These are phyloP conservation scores for Globisporangium lucens DNA, from an alignment of 352 stramenopile genomes.

Conservation along the genomic window DNA sequence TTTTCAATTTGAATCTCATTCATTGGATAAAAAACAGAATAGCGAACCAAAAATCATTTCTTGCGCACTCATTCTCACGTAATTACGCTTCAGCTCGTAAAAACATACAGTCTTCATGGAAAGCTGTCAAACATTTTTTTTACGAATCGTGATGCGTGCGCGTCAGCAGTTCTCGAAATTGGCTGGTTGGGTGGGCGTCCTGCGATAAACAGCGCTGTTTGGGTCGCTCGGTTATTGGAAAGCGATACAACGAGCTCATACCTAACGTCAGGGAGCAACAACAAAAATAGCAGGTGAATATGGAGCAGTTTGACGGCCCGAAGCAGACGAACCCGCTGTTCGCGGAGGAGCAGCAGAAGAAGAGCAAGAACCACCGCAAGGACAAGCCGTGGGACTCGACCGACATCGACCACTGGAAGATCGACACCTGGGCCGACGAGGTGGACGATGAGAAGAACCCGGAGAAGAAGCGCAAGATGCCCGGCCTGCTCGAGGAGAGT, in stretches of 20 bases:
- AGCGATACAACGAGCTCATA: background rate
- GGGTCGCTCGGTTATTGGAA: background rate
- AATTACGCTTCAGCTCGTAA: background rate
- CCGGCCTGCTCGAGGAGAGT: conserved; percentile 96
- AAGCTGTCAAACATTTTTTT: background rate
- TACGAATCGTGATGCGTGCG: background rate
- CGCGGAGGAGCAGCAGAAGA: conserved; percentile 27
- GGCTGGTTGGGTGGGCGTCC: conserved; percentile 1
- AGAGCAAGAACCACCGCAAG: conserved; percentile 95
- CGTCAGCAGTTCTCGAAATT: conserved; percentile 1
- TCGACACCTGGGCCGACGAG: conserved; percentile 83
- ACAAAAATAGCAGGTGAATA: conserved; percentile 10
- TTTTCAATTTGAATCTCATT: background rate
- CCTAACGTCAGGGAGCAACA: background rate
- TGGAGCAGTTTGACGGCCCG: conserved; percentile 75
- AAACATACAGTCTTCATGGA: background rate
- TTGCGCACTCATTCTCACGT: background rate
- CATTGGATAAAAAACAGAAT: background rate
- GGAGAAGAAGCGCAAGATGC: conserved; percentile 59
- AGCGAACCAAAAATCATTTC: background rate
- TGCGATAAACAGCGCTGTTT: background rate
- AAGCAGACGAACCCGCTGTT: conserved; percentile 41
- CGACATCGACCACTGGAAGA: conserved; percentile 99
- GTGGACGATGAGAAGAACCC: conserved; percentile 81
- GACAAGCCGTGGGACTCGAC: conserved; percentile 99